Evolutionary conservation across 768 basidiomycete species (phyloP).

Genomic region (Suillus plorans): DNA sequence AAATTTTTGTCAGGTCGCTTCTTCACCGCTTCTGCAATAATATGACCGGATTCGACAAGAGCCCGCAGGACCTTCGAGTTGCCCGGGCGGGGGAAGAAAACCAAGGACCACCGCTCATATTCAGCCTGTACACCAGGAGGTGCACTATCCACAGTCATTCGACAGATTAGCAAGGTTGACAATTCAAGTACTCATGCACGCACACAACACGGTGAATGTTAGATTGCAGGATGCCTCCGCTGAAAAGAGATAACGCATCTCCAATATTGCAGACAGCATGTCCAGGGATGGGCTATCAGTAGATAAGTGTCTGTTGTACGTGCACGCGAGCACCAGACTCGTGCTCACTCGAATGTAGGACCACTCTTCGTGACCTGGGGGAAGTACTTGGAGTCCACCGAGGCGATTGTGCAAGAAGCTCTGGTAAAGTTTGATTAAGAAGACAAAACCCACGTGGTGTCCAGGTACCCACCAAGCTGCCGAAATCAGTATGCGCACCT

Average conservation of each 20-base stretch:
- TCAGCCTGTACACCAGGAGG: conserved; percentile 57
- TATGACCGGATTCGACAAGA: conserved; percentile 47
- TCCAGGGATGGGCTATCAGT: conserved; percentile 46
- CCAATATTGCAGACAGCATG: conserved; percentile 64
- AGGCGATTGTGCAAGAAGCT: conserved; percentile 70
- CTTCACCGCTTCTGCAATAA: conserved; percentile 45
- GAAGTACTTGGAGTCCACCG: conserved; percentile 69
- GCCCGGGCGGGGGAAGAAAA: conserved; percentile 66
- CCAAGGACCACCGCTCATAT: conserved; percentile 62
- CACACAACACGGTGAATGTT: conserved; percentile 60
- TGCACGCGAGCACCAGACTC: neutral
- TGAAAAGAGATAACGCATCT: conserved; percentile 61
- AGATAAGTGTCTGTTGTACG: neutral
- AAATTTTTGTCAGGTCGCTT: conserved; percentile 37
- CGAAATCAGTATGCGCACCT: conserved; percentile 73
- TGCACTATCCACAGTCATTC: conserved; percentile 22
- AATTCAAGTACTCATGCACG: neutral
- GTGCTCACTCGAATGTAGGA: conserved; percentile 57
- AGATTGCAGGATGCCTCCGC: conserved; percentile 62
- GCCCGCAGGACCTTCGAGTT: conserved; percentile 51
- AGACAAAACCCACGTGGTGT: too few relatives aligned
- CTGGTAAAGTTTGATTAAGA: conserved; percentile 23
- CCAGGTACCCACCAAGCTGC: conserved; percentile 50
- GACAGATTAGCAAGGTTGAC: neutral
- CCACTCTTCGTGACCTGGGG: conserved; percentile 61